Conservation (phyloP, 75 land plant species). For the Pinus albicaulis region DNA sequence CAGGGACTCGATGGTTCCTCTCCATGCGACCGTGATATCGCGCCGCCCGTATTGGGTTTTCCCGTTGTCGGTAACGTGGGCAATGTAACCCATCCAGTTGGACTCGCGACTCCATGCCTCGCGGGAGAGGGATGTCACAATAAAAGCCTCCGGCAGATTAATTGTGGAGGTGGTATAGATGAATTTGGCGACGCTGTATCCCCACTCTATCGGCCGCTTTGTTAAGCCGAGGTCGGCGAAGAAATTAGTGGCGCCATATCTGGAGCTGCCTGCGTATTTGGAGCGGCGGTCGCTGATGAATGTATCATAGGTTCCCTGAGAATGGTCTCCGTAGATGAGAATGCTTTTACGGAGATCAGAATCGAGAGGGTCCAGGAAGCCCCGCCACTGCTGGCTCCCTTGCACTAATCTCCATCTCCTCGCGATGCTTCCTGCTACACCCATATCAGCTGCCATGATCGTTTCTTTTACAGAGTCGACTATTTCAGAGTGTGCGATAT, state of each 20-base stretch:
- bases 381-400: constrained; percentile 56
- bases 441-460: no score
- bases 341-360: constrained; percentile 57
- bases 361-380: constrained; percentile 68
- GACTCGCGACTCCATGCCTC: constrained; percentile 79
- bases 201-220: constrained; percentile 13
- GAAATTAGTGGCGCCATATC: constrained; percentile 37
- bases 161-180: constrained; percentile 73
- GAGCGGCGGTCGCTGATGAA: constrained; percentile 60
- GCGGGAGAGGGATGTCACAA: constrained; percentile 44
- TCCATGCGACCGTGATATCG: constrained; percentile 77
- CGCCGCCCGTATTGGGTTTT: constrained; percentile 54
- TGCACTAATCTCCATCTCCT: constrained; percentile 49
- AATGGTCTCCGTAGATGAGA: constrained; percentile 61
- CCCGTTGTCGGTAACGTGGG: constrained; percentile 62
- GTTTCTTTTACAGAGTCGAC: no score
- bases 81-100: constrained; percentile 90
- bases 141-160: constrained; percentile 44
- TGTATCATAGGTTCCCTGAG: constrained; percentile 64
- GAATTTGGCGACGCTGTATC: constrained; percentile 53
- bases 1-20: constrained; percentile 48
- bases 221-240: constrained; percentile 44
- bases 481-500: no score
- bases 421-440: not conserved
- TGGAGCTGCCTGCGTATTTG: constrained; percentile 56